Conservation (phyloP, 1,284 basidiomycete genomes). For the Vanrija humicola region DNA sequence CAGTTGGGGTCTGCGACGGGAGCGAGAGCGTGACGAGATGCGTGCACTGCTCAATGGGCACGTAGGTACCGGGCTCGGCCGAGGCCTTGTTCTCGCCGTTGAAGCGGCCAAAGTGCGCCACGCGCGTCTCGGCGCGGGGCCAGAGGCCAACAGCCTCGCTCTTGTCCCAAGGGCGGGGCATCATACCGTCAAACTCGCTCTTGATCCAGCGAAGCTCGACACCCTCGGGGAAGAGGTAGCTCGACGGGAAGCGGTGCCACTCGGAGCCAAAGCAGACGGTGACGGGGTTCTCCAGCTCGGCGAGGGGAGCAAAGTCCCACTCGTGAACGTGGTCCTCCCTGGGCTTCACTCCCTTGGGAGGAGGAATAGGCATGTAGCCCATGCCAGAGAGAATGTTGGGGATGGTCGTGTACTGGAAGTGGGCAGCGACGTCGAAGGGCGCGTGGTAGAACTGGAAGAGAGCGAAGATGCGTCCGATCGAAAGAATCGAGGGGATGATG, state of each 20-base stretch:
- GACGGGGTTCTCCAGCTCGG: slow-evolving; percentile 59
- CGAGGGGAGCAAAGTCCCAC: slow-evolving; percentile 67
- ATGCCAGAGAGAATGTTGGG: slow-evolving; percentile 73
- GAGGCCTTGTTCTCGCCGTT: slow-evolving; percentile 83
- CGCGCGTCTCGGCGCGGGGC: slow-evolving; percentile 64
- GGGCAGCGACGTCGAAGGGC: slow-evolving; percentile 68
- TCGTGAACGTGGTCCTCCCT: slow-evolving; percentile 56
- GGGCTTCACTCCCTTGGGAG: slow-evolving; percentile 28
- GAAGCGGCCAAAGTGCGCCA: slow-evolving; percentile 59
- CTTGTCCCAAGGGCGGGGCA: slow-evolving; percentile 60
- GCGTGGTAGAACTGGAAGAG: slow-evolving; percentile 87
- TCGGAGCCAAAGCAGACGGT: slow-evolving; percentile 89
- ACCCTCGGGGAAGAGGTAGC: slow-evolving; percentile 80
- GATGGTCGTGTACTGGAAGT: slow-evolving; percentile 73
- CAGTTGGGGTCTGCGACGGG: slow-evolving; percentile 60
- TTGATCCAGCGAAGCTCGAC: slow-evolving; percentile 81
- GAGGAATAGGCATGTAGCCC: slow-evolving; percentile 55
- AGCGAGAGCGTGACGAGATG: slow-evolving; percentile 85
- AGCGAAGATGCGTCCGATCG: slow-evolving; percentile 72
- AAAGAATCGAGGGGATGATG: slow-evolving; percentile 62
- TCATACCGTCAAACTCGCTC: slow-evolving; percentile 81
- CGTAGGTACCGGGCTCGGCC: slow-evolving; percentile 67
- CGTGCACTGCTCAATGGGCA: slow-evolving; percentile 67
- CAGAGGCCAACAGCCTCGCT: slow-evolving; percentile 50
- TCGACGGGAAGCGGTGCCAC: slow-evolving; percentile 92